Conservation (phyloP, 805 yeast species). For the Starmera amethionina region DNA sequence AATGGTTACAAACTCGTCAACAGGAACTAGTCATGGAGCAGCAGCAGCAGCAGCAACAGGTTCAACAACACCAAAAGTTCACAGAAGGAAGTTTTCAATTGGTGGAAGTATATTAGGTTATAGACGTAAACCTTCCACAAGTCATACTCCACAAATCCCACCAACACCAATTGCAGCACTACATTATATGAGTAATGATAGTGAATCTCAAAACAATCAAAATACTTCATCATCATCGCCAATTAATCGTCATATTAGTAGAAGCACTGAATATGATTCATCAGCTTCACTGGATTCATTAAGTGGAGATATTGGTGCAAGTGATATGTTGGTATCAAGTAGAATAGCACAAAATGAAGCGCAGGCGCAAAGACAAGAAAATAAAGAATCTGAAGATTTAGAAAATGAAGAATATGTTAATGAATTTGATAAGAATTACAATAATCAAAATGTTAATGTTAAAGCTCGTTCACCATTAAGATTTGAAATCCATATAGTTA, state of each 20-base stretch:
- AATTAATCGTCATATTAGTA: constrained; percentile 18
- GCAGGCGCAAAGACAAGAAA: constrained; percentile 4
- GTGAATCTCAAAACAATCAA: background rate
- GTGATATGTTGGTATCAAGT: constrained; percentile 49
- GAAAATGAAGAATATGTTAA: constrained; percentile 3
- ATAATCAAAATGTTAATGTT: background rate
- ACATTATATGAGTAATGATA: constrained; percentile 1
- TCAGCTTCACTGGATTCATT: constrained; percentile 53
- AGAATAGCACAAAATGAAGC: constrained; percentile 39
- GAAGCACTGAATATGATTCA: constrained; percentile 25
- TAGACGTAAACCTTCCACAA: constrained; percentile 31
- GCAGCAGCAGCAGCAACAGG: constrained; percentile 12
- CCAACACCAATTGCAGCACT: constrained; percentile 43
- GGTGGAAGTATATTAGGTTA: constrained; percentile 46
- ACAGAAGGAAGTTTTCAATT: constrained; percentile 54
- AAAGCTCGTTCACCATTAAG: constrained; percentile 55
- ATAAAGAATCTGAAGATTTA: constrained; percentile 1
- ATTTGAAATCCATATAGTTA: constrained; percentile 86
- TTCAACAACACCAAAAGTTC: constrained; percentile 24
- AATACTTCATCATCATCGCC: constrained; percentile 20
- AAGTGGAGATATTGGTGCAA: constrained; percentile 37
- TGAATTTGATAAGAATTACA: constrained; percentile 2
- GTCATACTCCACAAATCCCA: constrained; percentile 31
- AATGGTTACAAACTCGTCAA: constrained; percentile 1
- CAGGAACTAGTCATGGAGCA: constrained; percentile 12